phyloP scores from a whole-genome alignment of 768 basidiomycete species.

The Leccinellum rugosiceps region DNA sequence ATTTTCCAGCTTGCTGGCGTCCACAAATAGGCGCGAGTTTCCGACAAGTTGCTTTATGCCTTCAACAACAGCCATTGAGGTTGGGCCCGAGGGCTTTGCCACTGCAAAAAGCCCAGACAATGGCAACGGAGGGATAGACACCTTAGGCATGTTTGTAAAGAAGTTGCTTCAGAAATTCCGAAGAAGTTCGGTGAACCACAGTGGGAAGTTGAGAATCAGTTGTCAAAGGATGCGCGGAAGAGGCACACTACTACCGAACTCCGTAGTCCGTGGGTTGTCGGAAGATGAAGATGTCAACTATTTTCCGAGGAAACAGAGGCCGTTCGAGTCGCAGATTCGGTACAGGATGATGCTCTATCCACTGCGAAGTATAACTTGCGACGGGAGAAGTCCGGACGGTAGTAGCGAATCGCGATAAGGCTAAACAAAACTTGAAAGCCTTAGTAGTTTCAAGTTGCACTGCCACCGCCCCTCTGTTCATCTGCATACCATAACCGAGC shows the following conservation, averaged over 20 bases:
- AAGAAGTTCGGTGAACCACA: background rate
- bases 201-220: background rate
- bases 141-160: conserved; percentile 62
- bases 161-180: background rate
- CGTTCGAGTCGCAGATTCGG: too few relatives aligned
- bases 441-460: background rate
- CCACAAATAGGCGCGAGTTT: conserved; percentile 75
- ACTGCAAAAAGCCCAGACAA: conserved; percentile 84
- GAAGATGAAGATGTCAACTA: background rate
- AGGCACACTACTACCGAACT: background rate
- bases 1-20: conserved; percentile 51
- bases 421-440: too few relatives aligned
- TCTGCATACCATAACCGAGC: too few relatives aligned
- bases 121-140: conserved; percentile 49
- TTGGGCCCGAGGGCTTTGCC: conserved; percentile 87
- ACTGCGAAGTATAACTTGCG: too few relatives aligned
- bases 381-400: too few relatives aligned
- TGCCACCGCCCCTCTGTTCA: background rate
- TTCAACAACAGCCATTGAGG: conserved; percentile 89
- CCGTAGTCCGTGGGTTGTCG: background rate
- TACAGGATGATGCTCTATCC: too few relatives aligned
- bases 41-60: conserved; percentile 77
- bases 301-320: background rate
- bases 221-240: background rate
- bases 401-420: too few relatives aligned